Conservation (phyloP, 2,329 filamentous ascomycete genomes). For the Chalaropsis thielavioides region DNA sequence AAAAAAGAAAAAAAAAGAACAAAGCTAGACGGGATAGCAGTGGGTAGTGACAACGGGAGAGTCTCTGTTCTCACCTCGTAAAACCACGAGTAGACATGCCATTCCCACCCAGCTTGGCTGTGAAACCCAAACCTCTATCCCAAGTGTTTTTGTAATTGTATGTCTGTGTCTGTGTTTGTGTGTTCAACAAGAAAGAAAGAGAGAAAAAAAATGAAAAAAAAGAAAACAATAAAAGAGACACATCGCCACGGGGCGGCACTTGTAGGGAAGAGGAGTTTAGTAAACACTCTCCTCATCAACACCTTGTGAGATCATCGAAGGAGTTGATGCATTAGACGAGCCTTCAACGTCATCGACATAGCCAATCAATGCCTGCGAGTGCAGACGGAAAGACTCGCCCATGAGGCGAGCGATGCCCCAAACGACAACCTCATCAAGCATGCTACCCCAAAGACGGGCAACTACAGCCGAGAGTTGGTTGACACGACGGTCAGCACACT, state of each 20-base stretch:
- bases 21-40: slow-evolving; percentile 17
- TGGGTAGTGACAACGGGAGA: slow-evolving; percentile 22
- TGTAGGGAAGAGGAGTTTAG: slow-evolving; percentile 36
- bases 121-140: slow-evolving; percentile 3
- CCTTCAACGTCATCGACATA: slow-evolving; percentile 75
- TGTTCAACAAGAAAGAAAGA: slow-evolving; percentile 18
- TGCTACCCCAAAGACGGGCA: slow-evolving; percentile 87
- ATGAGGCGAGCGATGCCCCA: slow-evolving; percentile 96
- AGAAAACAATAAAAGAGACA: slow-evolving; percentile 15
- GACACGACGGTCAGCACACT: slow-evolving; percentile 42
- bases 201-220: slow-evolving; percentile 19
- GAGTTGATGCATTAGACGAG: slow-evolving; percentile 54
- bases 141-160: slow-evolving; percentile 1
- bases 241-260: not conserved
- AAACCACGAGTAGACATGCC: slow-evolving; percentile 9
- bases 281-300: slow-evolving; percentile 60
- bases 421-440: slow-evolving; percentile 96
- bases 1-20: slow-evolving; percentile 11
- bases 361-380: slow-evolving; percentile 84
- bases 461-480: slow-evolving; percentile 73
- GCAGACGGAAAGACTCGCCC: slow-evolving; percentile 95
- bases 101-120: slow-evolving; percentile 5
- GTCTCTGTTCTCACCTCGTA: not conserved
- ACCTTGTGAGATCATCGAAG: slow-evolving; percentile 58
- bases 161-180: not conserved